phyloP scores from a whole-genome alignment of 1,284 basidiomycete species.

The Ganoderma lingzhi region DNA sequence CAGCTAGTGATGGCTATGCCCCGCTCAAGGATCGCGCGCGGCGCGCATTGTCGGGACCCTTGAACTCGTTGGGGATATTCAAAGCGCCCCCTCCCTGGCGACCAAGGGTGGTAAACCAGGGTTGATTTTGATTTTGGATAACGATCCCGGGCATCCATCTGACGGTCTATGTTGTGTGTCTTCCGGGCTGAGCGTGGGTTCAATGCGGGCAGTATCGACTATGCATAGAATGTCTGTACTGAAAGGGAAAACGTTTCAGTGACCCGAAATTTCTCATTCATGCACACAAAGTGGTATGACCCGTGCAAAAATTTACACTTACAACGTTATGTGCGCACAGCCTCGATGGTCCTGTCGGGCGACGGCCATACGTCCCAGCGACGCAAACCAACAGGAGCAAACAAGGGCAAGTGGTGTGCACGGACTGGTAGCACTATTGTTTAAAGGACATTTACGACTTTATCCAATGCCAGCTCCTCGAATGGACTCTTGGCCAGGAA shows the following conservation, averaged over 20 bases:
- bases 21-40: slow-evolving; percentile 13
- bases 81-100: background rate
- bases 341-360: background rate
- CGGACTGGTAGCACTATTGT: background rate
- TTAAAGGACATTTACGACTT: too few relatives aligned
- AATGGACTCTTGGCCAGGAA: background rate
- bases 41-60: slow-evolving; percentile 7
- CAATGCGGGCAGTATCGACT: background rate
- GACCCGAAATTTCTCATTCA: background rate
- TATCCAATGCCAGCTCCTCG: too few relatives aligned
- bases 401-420: background rate
- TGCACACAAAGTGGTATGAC: background rate
- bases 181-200: slow-evolving; percentile 4
- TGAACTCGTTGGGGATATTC: background rate
- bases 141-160: background rate
- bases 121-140: background rate
- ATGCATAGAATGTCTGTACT: background rate
- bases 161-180: background rate
- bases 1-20: slow-evolving; percentile 20
- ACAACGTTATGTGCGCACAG: background rate
- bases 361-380: background rate
- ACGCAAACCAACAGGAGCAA: background rate
- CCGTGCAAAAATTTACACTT: background rate
- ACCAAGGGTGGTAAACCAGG: background rate
- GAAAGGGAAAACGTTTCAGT: background rate